These are phyloP conservation scores for Xylaria venustula DNA, from an alignment of 495 filamentous ascomycete species.

Conservation along the genomic window DNA sequence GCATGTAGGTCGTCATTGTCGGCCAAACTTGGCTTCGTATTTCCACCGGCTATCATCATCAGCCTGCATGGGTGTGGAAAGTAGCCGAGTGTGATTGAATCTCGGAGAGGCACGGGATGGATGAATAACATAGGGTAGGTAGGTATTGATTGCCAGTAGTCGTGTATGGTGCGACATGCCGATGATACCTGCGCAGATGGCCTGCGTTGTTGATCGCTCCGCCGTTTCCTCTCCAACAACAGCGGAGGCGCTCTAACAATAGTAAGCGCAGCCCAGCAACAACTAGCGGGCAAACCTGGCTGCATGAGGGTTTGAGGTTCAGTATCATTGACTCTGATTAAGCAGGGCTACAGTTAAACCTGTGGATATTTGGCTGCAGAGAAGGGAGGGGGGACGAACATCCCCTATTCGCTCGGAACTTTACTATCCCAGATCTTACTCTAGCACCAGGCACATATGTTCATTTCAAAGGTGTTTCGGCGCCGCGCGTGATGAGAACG, in stretches of 20 bases:
- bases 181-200: neutral
- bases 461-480: neutral
- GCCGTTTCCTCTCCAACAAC: neutral
- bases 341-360: neutral
- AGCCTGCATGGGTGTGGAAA: neutral
- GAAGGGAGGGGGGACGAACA: neutral
- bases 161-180: neutral
- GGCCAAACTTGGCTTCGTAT: neutral
- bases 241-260: neutral
- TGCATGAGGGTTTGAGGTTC: neutral
- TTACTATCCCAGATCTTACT: neutral
- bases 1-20: neutral
- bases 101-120: no score
- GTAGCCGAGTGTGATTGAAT: neutral
- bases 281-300: neutral
- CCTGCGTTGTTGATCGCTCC: neutral
- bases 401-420: neutral
- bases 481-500: neutral
- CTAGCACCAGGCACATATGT: neutral
- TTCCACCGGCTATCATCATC: neutral
- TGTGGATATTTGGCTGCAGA: neutral
- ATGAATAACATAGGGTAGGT: no score
- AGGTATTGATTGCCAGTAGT: no score
- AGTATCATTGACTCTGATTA: neutral
- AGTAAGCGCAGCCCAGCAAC: constrained; percentile 4